Evolutionary conservation across 2,329 filamentous ascomycete species (phyloP).

Genomic region (Aspergillus flavus): DNA sequence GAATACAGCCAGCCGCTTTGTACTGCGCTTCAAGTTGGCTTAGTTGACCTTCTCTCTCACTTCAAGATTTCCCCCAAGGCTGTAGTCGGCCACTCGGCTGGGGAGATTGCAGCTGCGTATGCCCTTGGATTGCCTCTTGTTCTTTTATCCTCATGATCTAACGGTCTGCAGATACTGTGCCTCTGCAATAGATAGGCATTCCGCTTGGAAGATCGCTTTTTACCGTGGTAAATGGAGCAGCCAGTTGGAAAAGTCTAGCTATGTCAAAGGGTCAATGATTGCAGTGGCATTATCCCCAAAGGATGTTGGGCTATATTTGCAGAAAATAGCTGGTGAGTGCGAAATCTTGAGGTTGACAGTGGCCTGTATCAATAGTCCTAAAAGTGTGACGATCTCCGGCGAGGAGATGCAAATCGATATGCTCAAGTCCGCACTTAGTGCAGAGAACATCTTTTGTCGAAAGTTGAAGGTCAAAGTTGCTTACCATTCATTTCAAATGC

Average conservation of each 20-base stretch:
- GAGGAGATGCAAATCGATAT: slow-evolving; percentile 15
- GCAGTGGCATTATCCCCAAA: slow-evolving; percentile 21
- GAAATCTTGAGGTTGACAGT: slow-evolving; percentile 15
- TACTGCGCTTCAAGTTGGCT: not conserved
- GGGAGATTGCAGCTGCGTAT: not conserved
- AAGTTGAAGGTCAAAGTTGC: slow-evolving; percentile 20
- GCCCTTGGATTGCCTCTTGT: not conserved
- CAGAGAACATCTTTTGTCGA: slow-evolving; percentile 12
- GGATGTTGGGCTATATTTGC: slow-evolving; percentile 5
- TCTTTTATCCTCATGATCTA: not conserved
- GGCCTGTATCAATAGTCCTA: slow-evolving; percentile 25
- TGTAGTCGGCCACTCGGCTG: not conserved
- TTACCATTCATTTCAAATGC: slow-evolving; percentile 26
- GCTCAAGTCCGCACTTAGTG: slow-evolving; percentile 7
- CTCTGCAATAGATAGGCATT: not conserved
- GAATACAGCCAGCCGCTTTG: slow-evolving; percentile 1
- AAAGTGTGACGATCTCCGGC: slow-evolving; percentile 24
- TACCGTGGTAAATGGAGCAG: not conserved
- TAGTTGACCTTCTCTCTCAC: not conserved
- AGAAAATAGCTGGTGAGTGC: not conserved
- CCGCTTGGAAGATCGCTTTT: slow-evolving; percentile 1
- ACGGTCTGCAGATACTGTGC: not conserved
- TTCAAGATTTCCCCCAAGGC: not conserved
- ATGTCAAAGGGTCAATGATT: slow-evolving; percentile 19
- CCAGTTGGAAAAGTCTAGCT: not conserved